Percentiles rank a stretch among this genome's conserved stretches.
Evolutionary conservation across 495 filamentous ascomycete genomes (phyloP).

Genomic region (Tuber indicum): DNA sequence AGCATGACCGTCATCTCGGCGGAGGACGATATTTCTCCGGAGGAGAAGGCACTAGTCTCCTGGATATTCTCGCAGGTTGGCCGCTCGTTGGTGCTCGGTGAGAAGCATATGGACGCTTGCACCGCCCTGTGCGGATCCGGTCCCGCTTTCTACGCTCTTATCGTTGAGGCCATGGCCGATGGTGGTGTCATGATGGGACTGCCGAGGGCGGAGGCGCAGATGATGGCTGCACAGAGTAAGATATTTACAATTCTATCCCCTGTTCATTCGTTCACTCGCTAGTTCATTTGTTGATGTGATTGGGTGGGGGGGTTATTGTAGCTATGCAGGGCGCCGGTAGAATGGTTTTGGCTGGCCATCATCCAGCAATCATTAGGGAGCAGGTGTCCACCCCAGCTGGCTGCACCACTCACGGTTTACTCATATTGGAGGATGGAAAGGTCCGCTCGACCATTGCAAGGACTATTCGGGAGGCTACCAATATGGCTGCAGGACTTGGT

Average conservation of each 20-base stretch:
- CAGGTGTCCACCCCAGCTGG: conserved; percentile 75
- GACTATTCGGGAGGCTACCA: conserved; percentile 70
- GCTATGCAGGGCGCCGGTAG: conserved; percentile 61
- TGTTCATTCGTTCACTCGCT: background rate
- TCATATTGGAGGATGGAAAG: conserved; percentile 69
- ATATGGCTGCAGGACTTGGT: conserved; percentile 67
- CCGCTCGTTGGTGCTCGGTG: conserved; percentile 57
- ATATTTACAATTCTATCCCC: background rate
- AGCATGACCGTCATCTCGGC: conserved; percentile 75
- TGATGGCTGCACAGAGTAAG: conserved; percentile 75
- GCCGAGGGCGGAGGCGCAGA: conserved; percentile 65
- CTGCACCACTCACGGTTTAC: conserved; percentile 69
- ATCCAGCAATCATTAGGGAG: conserved; percentile 67
- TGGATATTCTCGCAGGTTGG: conserved; percentile 75
- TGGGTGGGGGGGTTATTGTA: conserved; percentile 6
- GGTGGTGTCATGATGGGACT: conserved; percentile 76
- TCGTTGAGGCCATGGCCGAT: conserved; percentile 69
- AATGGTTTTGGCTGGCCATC: conserved; percentile 64
- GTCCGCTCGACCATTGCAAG: conserved; percentile 63
- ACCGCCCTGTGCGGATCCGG: conserved; percentile 73
- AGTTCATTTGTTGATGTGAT: background rate
- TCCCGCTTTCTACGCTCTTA: conserved; percentile 70
- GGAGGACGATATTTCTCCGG: conserved; percentile 51
- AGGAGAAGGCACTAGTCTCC: conserved; percentile 53
- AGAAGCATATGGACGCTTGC: conserved; percentile 63